phyloP scores from a whole-genome alignment of 208 protist species.

The Wallacemonas sp. region DNA sequence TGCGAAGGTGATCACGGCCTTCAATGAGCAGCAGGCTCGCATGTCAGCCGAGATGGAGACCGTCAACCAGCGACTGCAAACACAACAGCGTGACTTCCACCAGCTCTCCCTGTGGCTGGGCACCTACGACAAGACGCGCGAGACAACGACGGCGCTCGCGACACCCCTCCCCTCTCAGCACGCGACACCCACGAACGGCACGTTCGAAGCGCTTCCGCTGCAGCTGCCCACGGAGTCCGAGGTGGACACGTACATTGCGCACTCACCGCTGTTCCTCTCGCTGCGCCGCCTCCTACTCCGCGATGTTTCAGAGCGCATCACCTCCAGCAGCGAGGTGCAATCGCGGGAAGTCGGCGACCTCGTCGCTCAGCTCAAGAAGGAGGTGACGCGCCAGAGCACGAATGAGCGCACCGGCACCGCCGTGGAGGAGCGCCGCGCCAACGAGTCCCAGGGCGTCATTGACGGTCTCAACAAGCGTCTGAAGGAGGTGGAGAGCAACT shows the following conservation, averaged over 20 bases:
- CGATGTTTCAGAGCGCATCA: conserved; percentile 67
- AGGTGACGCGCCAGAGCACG: conserved; percentile 17
- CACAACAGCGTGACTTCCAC: conserved; percentile 31
- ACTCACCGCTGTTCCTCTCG: conserved; percentile 71
- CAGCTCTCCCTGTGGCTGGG: conserved; percentile 36
- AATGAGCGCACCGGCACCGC: conserved; percentile 9
- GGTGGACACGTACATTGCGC: conserved; percentile 41
- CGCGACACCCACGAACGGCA: not conserved
- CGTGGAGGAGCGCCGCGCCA: conserved; percentile 11
- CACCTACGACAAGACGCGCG: conserved; percentile 23
- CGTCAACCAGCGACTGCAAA: conserved; percentile 12
- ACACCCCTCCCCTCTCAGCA: not conserved
- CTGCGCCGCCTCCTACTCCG: conserved; percentile 68
- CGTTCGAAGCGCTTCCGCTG: not conserved
- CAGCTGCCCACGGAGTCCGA: conserved; percentile 7
- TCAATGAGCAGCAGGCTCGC: conserved; percentile 6
- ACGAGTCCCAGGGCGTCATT: conserved; percentile 26
- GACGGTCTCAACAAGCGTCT: conserved; percentile 34
- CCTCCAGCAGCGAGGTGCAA: conserved; percentile 47
- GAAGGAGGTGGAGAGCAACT: conserved; percentile 46
- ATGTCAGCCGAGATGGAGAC: not conserved
- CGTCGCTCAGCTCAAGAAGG: conserved; percentile 43
- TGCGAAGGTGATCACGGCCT: not conserved
- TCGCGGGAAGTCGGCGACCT: conserved; percentile 50
- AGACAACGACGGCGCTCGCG: not conserved